Evolutionary conservation across 768 basidiomycete genomes (phyloP).

Genomic region (Paxillus rubicundulus): DNA sequence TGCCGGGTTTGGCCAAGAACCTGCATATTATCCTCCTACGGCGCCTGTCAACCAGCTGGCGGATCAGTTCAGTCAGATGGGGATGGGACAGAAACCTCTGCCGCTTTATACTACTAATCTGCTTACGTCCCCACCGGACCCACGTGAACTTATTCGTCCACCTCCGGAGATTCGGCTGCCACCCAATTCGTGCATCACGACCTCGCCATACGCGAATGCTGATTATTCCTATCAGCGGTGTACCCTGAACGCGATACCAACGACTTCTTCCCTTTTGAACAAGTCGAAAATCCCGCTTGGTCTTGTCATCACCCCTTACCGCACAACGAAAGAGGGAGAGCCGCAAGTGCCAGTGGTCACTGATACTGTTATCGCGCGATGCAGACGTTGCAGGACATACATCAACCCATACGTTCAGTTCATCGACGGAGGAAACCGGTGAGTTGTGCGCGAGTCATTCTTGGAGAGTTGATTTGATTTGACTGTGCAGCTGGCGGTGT

Average conservation of each 20-base stretch:
- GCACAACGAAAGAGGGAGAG: constrained; percentile 80
- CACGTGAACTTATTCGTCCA: constrained; percentile 71
- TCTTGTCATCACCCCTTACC: constrained; percentile 87
- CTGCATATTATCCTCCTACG: constrained; percentile 36
- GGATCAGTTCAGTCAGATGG: constrained; percentile 90
- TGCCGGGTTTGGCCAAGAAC: constrained; percentile 44
- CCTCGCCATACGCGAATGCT: constrained; percentile 76
- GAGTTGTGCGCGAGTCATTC: constrained; percentile 19
- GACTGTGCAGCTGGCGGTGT: constrained; percentile 79
- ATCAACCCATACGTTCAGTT: constrained; percentile 98
- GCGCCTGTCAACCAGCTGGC: constrained; percentile 59
- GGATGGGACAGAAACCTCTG: constrained; percentile 75
- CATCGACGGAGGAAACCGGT: constrained; percentile 95
- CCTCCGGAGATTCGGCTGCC: constrained; percentile 92
- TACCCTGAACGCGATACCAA: constrained; percentile 92
- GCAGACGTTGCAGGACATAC: constrained; percentile 92
- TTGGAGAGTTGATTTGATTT: constrained; percentile 2
- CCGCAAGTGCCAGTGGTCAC: constrained; percentile 85
- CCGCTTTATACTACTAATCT: constrained; percentile 87
- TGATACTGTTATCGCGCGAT: constrained; percentile 94
- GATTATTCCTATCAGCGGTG: constrained; percentile 89
- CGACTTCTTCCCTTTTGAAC: constrained; percentile 78
- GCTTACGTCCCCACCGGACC: constrained; percentile 90
- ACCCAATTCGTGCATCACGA: constrained; percentile 76
- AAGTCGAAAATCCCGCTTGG: constrained; percentile 92